A percentile compares a stretch with the other conserved stretches of the same genome.
Evolutionary conservation across 805 yeast genomes (phyloP).

Genomic region (Ogataea corticis): DNA sequence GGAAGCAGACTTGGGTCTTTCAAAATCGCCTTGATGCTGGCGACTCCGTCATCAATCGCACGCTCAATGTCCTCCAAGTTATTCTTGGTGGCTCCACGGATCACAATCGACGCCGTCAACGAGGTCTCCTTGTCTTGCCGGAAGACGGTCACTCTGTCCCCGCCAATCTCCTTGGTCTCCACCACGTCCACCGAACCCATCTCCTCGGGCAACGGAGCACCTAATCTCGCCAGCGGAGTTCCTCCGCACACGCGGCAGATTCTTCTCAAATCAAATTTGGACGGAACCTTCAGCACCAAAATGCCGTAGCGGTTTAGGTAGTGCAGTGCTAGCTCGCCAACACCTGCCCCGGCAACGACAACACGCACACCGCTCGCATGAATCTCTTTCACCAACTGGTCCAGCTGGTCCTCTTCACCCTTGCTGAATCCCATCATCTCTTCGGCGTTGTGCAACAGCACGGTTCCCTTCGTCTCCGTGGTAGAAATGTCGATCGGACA

Average conservation of each 20-base stretch:
- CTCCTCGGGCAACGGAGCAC: constrained; percentile 95
- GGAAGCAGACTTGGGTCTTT: constrained; percentile 81
- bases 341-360: constrained; percentile 89
- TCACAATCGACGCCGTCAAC: constrained; percentile 86
- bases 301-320: constrained; percentile 85
- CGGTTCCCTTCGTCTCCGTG: constrained; percentile 99
- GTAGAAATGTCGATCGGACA: constrained; percentile 93
- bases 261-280: constrained; percentile 92
- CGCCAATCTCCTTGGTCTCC: constrained; percentile 93
- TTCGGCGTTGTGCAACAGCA: constrained; percentile 89
- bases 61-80: constrained; percentile 92
- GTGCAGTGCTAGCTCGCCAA: constrained; percentile 92
- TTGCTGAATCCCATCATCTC: constrained; percentile 95
- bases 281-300: constrained; percentile 83
- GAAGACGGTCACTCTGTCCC: constrained; percentile 94
- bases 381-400: constrained; percentile 78
- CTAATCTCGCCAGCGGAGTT: constrained; percentile 89
- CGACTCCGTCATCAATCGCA: constrained; percentile 96
- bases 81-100: constrained; percentile 96
- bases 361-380: constrained; percentile 83
- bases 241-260: constrained; percentile 97
- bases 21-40: constrained; percentile 84
- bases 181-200: constrained; percentile 85
- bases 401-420: constrained; percentile 95
- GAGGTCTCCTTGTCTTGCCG: constrained; percentile 70